Base-by-base conservation (phyloP, 306 rosid genomes). In the Trifolium subterraneum region DNA sequence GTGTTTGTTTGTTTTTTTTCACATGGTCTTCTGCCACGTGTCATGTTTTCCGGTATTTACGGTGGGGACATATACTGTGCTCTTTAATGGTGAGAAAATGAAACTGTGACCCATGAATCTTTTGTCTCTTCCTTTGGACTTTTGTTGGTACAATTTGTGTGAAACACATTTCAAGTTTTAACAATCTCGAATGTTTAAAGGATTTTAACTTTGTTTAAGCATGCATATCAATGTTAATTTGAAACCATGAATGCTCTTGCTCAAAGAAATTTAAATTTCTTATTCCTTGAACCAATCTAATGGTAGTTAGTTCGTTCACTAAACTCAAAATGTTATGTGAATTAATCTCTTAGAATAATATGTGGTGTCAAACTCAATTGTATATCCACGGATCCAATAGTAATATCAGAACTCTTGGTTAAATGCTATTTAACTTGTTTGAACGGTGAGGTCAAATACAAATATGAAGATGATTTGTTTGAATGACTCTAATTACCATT, bases 11-110 rank as follows among this genome's bases (percentile, higher is more conserved):
- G 27, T 15, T 15, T 27, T 58, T 58, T 25, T 72, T 39, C 19
- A 59, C 59, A 27, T 74, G 74, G 83, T 19, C 14, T 18, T 4
- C 5, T 29, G 62, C 86, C 92, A 74, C 82, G 80, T 87, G 88
- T 79, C 73, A 9, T 29, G 20, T 2, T 7, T 23, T 75, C 84
- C 80, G 73, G 85, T 69, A 67, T 48, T 58, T 67, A 62, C 84
- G 80, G 86, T 82, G 68, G 55, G 72, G 75, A 39, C 83, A 73
- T 79, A 23, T 68, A 29, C 42, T 71, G 41, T 71, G 87, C 70
- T 61, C 68, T 54, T 74, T 15, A 66, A 33, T 5, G 7, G 50
- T 64, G 84, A 66, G 72, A 72, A 85, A 84, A 10, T 1, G 5
- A 45, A 10, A 8, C 60, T 74, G 19, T 19, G 56, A 81, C 48